A percentile compares a stretch with the other conserved stretches of the same genome.
These are phyloP conservation scores for Tricholoma matsutake DNA, from an alignment of 768 basidiomycete species.

Conservation along the genomic window DNA sequence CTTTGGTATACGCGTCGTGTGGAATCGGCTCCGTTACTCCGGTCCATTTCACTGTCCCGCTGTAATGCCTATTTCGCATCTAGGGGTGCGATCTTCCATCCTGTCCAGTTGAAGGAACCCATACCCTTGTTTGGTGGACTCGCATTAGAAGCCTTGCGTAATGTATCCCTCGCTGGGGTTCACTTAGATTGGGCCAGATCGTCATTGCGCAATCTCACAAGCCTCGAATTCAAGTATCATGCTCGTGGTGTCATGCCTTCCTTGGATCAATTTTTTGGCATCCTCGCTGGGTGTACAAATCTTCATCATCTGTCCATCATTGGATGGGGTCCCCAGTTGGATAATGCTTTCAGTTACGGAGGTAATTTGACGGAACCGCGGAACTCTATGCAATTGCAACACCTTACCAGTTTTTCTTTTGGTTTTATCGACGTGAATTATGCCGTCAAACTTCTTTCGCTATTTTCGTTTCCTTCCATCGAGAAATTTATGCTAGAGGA, in stretches of 20 bases:
- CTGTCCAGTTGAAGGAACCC: conserved; percentile 35
- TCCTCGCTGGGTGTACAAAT: conserved; percentile 39
- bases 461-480: conserved; percentile 37
- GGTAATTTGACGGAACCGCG: conserved; percentile 1
- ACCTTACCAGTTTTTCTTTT: conserved; percentile 33
- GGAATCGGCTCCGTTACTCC: conserved; percentile 34
- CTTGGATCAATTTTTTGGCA: conserved; percentile 40
- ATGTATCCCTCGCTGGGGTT: conserved; percentile 51
- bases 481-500: conserved; percentile 43
- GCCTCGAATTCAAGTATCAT: conserved; percentile 54
- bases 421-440: conserved; percentile 44
- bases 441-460: conserved; percentile 35
- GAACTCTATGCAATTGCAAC: conserved; percentile 23
- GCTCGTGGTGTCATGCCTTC: conserved; percentile 55
- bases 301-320: conserved; percentile 45
- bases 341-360: background rate
- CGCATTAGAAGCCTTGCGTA: conserved; percentile 29
- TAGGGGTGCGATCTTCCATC: conserved; percentile 42
- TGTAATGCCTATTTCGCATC: conserved; percentile 58
- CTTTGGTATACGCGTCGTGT: conserved; percentile 37
- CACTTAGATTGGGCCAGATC: conserved; percentile 52
- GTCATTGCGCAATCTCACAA: conserved; percentile 39
- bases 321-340: conserved; percentile 50
- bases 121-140: conserved; percentile 45
- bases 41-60: conserved; percentile 43